Base-by-base conservation (phyloP, 2,329 filamentous ascomycete species). In the Neonectria neomacrospora region DNA sequence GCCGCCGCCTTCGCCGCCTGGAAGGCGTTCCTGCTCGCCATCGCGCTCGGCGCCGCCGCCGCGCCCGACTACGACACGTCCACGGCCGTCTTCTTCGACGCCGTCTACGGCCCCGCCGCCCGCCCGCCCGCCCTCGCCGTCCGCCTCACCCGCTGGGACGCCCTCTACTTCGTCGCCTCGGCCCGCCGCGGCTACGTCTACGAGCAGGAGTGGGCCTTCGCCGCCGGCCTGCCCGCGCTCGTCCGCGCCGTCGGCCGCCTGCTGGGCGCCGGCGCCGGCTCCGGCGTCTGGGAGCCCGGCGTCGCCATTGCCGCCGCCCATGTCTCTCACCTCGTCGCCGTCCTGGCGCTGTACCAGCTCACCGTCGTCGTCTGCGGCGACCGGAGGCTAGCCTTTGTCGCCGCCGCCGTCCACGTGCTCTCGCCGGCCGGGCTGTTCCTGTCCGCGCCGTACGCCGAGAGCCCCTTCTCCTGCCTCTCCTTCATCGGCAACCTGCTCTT, bases 361-460 rank as follows among this genome's bases (percentile, higher is more conserved):
- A 87, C 90, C 2, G 74, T 82, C 58, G 77, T 84, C 8, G 71
- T 94, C 10, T 87, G 86, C 58, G 77, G 78, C 16, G 74, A 82
- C 63, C 72, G 71, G n/a, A 81, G 76, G n/a, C 77, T 91, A 42
- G 86, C 92, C 2, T 89, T 95, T 65, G 75, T 91, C 22, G 85
- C 93, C 9, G 88, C 93, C 3, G 80, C 86, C 16, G 81, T 98
- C 52, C 93, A 98, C 76, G 85, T 97, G 58, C 74, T 98, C 52
- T 96, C 92, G 0, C 95, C 96, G 0, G 96, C 92, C 0, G 95
- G 95, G 1, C 79, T 97, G 2, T 98, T 99, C 75, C 86, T 99
- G 18, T 94, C 91, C 0, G 91, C 94, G 0, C 93, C 95, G 0
- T 97, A 96, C 77, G 86, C 88, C 10, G 96, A 99, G 80, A 88